Base-by-base conservation (phyloP, 371 early-diverging fungal species). In the Saksenaea oblongispora region DNA sequence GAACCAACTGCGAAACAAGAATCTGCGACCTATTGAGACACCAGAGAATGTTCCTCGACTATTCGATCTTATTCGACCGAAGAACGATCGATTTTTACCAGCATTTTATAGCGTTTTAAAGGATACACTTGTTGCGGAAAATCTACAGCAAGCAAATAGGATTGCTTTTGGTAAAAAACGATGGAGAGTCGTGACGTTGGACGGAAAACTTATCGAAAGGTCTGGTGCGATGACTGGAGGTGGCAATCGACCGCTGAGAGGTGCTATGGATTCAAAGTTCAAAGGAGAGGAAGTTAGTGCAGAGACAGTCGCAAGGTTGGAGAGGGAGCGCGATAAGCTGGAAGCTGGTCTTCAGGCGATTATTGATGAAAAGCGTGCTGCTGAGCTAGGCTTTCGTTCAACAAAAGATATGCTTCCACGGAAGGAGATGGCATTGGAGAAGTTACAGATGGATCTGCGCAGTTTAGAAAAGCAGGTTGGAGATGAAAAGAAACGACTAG, bases 171-270 rank as follows among this genome's bases (percentile, higher is more conserved):
- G 87, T 17, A 64, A 74, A 28, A 83, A 86, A 17, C 89, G 98
- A 35, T 93, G 89, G 85, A 86, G 98, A 47, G 98, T 99, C 0
- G 99, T 99, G 0, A 99, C 99, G 1, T 69, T 99, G 59, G 95
- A 93, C 61, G 99, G 99, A 3, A 89, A 97, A 64, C 69, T 99
- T 51, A 95, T 99, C 65, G 99, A 99, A 61, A 88, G 86, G 34
- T 91, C 94, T 0, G 99, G 99, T 68, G 92, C 99, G 7, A 98
- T 99, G 98, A 90, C 92, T 17, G 99, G 99, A 69, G 99, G 99
- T 65, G 96, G 95, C 17, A 91, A 84, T 27, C 78, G 76, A 34
- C 83, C 78, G 2, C 73, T 70, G 34, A 88, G 85, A 15, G 97
- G 97, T 13, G 94, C 91, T 18, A 97, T 96, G 97, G 86, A 90